phyloP scores from a whole-genome alignment of 2,329 filamentous ascomycete genomes.

The Aspergillus thermomutatus region DNA sequence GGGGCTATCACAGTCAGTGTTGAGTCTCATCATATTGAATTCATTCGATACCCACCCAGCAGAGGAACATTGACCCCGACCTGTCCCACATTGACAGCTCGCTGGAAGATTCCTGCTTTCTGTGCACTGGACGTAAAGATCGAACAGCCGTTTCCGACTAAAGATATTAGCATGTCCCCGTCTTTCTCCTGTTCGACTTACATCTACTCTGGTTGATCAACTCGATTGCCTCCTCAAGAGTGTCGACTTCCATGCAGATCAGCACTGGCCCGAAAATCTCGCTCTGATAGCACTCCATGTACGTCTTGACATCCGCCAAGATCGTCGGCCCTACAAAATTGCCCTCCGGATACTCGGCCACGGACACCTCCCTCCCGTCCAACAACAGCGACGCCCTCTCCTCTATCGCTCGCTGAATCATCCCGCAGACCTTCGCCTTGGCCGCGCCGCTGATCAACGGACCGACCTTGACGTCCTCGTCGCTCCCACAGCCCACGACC shows the following conservation, averaged over 20 bases:
- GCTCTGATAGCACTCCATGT: slow-evolving; percentile 36
- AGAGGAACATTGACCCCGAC: slow-evolving; percentile 30
- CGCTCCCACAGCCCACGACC: slow-evolving; percentile 60
- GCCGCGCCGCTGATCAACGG: slow-evolving; percentile 59
- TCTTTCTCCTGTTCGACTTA: background rate
- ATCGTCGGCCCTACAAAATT: slow-evolving; percentile 54
- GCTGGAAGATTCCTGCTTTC: slow-evolving; percentile 31
- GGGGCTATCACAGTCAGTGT: slow-evolving; percentile 14
- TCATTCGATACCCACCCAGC: slow-evolving; percentile 15
- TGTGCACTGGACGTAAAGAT: slow-evolving; percentile 34
- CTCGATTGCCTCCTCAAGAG: slow-evolving; percentile 34
- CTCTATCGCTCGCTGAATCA: slow-evolving; percentile 59
- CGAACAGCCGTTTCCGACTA: slow-evolving; percentile 35
- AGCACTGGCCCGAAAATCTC: slow-evolving; percentile 40
- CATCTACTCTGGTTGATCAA: slow-evolving; percentile 29
- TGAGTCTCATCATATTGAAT: background rate
- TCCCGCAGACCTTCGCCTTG: slow-evolving; percentile 56
- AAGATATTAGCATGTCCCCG: slow-evolving; percentile 5
- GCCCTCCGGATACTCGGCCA: slow-evolving; percentile 59
- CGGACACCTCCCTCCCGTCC: slow-evolving; percentile 58
- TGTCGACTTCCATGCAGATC: slow-evolving; percentile 32
- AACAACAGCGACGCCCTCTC: slow-evolving; percentile 61
- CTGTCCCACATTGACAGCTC: slow-evolving; percentile 27
- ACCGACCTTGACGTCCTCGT: slow-evolving; percentile 59
- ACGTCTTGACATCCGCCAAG: slow-evolving; percentile 31